phyloP scores from a whole-genome alignment of 108 stramenopile species.

The Cyclotella kingstonii region DNA sequence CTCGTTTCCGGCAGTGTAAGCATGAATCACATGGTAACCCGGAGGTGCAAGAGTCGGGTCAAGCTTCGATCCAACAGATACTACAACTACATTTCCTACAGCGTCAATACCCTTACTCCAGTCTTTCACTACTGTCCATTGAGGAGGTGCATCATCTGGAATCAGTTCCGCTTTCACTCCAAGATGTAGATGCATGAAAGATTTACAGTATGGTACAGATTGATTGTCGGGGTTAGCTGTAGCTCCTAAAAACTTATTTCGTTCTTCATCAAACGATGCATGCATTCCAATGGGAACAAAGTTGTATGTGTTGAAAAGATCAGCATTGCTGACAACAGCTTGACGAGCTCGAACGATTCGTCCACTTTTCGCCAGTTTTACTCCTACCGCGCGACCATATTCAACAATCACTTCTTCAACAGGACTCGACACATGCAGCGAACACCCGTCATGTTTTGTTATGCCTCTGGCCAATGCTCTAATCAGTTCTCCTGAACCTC shows the following conservation, averaged over 20 bases:
- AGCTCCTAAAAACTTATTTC: constrained; percentile 53
- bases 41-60: constrained; percentile 84
- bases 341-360: constrained; percentile 63
- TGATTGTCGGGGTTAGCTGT: constrained; percentile 62
- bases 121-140: constrained; percentile 91
- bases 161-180: constrained; percentile 87
- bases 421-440: constrained; percentile 59
- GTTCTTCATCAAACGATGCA: constrained; percentile 40
- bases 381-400: constrained; percentile 73
- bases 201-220: constrained; percentile 69
- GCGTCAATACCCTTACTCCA: constrained; percentile 90
- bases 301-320: constrained; percentile 75
- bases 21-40: constrained; percentile 92
- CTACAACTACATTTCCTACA: constrained; percentile 83
- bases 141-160: constrained; percentile 86
- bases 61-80: constrained; percentile 77
- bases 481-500: constrained; percentile 83
- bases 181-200: constrained; percentile 92
- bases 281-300: constrained; percentile 51
- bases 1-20: constrained; percentile 88
- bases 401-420: constrained; percentile 87
- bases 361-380: constrained; percentile 65
- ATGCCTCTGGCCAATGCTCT: constrained; percentile 89
- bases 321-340: constrained; percentile 90
- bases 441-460: constrained; percentile 54